Conservation (phyloP, 169 alveolate species). For the Amoebophrya sp. region DNA sequence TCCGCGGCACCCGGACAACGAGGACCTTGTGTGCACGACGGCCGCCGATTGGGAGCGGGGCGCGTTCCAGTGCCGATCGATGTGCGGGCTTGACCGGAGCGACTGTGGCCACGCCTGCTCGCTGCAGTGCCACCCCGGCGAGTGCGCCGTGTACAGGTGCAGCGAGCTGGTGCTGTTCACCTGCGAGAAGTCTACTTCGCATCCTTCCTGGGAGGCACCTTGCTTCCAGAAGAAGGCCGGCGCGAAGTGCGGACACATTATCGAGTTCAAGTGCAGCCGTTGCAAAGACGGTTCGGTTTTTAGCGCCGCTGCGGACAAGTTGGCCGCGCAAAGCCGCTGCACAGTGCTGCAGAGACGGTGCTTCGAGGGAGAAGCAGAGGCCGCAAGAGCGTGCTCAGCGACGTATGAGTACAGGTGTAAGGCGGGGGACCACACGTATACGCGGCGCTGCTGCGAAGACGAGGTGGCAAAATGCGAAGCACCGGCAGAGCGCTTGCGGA, state of each 20-base stretch:
- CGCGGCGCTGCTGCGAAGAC: background rate
- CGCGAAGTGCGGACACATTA: background rate
- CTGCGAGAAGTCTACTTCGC: background rate
- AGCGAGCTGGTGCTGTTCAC: background rate
- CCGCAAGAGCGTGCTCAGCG: background rate
- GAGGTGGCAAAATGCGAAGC: background rate
- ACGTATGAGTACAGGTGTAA: background rate
- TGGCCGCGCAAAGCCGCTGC: background rate
- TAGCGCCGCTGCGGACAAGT: background rate
- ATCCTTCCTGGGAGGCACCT: background rate
- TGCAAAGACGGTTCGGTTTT: background rate
- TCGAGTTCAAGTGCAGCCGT: background rate
- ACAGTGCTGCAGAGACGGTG: background rate
- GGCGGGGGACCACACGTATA: background rate
- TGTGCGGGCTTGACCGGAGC: background rate
- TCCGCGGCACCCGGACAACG: constrained; percentile 24
- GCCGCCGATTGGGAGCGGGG: background rate
- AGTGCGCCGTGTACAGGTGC: background rate
- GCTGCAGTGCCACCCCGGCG: constrained; percentile 14
- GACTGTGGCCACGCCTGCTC: background rate
- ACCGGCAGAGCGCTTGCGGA: background rate
- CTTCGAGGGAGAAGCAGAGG: background rate
- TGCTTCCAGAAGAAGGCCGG: background rate
- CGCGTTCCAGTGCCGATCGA: background rate
- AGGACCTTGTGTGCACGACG: background rate